These are phyloP conservation scores for Candida maesae DNA, from an alignment of 805 yeast species.

Conservation along the genomic window DNA sequence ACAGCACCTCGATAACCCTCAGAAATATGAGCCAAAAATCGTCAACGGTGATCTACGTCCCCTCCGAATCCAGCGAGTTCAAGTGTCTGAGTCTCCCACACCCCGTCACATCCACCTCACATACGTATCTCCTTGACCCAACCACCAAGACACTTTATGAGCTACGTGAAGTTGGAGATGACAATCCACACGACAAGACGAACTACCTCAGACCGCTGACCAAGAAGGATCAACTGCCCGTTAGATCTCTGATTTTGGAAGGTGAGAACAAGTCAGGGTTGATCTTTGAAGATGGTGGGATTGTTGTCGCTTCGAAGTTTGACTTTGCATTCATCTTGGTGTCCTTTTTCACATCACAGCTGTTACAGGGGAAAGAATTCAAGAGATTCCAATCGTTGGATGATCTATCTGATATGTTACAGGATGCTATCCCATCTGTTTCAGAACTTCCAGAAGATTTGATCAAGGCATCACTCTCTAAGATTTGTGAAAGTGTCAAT, in stretches of 20 bases:
- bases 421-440: constrained; percentile 14
- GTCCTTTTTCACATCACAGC: constrained; percentile 29
- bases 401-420: constrained; percentile 39
- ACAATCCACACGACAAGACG: constrained; percentile 32
- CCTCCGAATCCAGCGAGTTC: constrained; percentile 1
- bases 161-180: constrained; percentile 35
- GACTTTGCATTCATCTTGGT: constrained; percentile 39
- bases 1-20: not conserved
- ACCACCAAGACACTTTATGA: constrained; percentile 37
- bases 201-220: constrained; percentile 28
- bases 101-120: constrained; percentile 14
- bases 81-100: constrained; percentile 18
- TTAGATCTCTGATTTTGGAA: constrained; percentile 36
- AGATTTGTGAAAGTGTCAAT: constrained; percentile 37
- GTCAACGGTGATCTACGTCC: constrained; percentile 16
- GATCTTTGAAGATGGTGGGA: constrained; percentile 37
- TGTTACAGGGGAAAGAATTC: constrained; percentile 28
- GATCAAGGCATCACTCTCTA: constrained; percentile 21
- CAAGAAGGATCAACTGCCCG: constrained; percentile 29
- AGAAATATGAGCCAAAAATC: not conserved
- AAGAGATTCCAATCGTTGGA: constrained; percentile 36
- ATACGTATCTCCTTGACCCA: constrained; percentile 15
- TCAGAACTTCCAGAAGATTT: constrained; percentile 15
- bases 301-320: constrained; percentile 39
- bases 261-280: constrained; percentile 29